Percentiles rank a stretch among this genome's conserved stretches.
These are phyloP conservation scores for Fragosphaeria purpurea DNA, from an alignment of 2,329 filamentous ascomycete species.

Conservation along the genomic window DNA sequence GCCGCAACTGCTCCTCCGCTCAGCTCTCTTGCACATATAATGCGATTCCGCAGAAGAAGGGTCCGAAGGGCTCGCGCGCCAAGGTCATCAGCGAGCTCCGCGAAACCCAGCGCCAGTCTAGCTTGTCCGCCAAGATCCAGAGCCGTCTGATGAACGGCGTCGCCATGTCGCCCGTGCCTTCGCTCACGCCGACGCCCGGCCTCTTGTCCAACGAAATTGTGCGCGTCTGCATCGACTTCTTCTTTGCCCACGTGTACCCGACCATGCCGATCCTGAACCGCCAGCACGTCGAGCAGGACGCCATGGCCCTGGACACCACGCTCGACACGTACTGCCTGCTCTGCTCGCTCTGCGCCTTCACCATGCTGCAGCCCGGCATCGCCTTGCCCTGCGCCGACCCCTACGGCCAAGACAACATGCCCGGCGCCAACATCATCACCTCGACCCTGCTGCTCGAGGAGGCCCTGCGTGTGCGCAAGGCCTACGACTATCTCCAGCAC, in stretches of 20 bases:
- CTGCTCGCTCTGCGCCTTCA: slow-evolving; percentile 55
- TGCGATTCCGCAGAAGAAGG: slow-evolving; percentile 66
- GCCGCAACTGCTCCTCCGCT: slow-evolving; percentile 59
- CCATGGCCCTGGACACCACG: slow-evolving; percentile 50
- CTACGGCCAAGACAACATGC: slow-evolving; percentile 44
- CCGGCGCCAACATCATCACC: slow-evolving; percentile 51
- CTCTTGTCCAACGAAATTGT: slow-evolving; percentile 52
- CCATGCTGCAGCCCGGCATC: slow-evolving; percentile 62
- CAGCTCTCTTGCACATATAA: slow-evolving; percentile 64
- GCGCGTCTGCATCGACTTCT: slow-evolving; percentile 58
- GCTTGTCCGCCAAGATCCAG: slow-evolving; percentile 51
- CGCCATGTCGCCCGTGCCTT: slow-evolving; percentile 29
- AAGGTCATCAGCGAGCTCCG: slow-evolving; percentile 67
- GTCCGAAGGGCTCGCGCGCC: slow-evolving; percentile 62
- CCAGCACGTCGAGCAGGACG: slow-evolving; percentile 46
- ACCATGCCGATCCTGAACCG: slow-evolving; percentile 54
- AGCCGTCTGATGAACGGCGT: slow-evolving; percentile 46
- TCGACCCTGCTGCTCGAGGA: slow-evolving; percentile 60
- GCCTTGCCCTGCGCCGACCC: slow-evolving; percentile 41
- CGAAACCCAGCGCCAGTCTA: slow-evolving; percentile 57
- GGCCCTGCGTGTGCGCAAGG: slow-evolving; percentile 52
- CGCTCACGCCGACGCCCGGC: slow-evolving; percentile 47
- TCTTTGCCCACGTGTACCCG: slow-evolving; percentile 56
- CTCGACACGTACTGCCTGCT: slow-evolving; percentile 55
- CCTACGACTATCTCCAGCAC: slow-evolving; percentile 49